Base-by-base conservation (phyloP, 306 rosid species). In the Fragaria iinumae region DNA sequence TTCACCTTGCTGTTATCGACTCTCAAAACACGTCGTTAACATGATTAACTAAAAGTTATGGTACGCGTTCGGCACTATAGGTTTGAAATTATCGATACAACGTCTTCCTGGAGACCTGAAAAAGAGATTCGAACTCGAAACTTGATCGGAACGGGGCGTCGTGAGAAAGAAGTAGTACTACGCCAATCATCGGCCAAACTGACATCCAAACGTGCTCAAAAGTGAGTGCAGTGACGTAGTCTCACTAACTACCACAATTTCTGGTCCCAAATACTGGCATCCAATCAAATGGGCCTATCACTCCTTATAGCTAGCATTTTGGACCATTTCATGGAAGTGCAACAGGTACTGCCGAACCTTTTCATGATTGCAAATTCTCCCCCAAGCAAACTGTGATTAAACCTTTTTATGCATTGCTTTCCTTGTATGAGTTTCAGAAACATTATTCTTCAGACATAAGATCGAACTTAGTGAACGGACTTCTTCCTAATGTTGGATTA, bases 301-400 rank as follows among this genome's bases (percentile, higher is more conserved):
- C 62, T 60, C 18, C 18, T 18, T 36, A 18, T 63, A 36, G 70
- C 78, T 18, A 45, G n/a, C 47, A 45, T 75, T 75, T 75, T 62
- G 78, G 78, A 72, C 78, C 82, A 73, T 64, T 71, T 72, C 71
- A 64, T 8, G 23, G 20, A 60, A 80, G 39, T n/a, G 29, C 56
- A 69, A 13, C 38, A 7, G 16, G 21, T 32, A 32, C 43, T 32
- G 68, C n/a, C 14, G 27, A 63, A 6, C 43, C 41, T 32, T 63
- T 63, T 34, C 17, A 63, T 63, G 68, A 63, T 32, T 63, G 68
- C 68, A 14, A 63, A 13, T 63, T 34, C 68, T 32, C 11, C 39
- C 20, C n/a, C 8, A 62, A 62, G 4, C 67, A 56, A 56, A 0
- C 21, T 52, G 25, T 52, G 59, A 52, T 18, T 52, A 52, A 18